These are phyloP conservation scores for Aspergillus thermomutatus DNA, from an alignment of 2,329 filamentous ascomycete genomes.

Conservation along the genomic window DNA sequence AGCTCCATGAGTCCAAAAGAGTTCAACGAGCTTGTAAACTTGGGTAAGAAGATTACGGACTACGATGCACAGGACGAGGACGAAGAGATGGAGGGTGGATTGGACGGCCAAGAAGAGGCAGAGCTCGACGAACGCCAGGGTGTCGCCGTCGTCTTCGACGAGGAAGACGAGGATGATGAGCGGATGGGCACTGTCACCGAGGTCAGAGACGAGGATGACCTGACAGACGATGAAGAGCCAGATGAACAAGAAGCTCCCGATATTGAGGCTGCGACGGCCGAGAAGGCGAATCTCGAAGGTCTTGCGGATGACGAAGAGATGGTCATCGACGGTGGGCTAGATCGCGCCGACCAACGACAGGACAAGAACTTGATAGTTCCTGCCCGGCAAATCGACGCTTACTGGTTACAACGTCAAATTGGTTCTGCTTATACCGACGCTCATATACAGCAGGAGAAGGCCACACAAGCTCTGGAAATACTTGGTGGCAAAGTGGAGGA, in stretches of 20 bases:
- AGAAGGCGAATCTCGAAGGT: slow-evolving; percentile 43
- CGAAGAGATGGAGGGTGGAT: slow-evolving; percentile 73
- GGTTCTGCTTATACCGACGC: slow-evolving; percentile 85
- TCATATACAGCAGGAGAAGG: slow-evolving; percentile 91
- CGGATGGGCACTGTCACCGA: slow-evolving; percentile 75
- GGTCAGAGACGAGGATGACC: slow-evolving; percentile 74
- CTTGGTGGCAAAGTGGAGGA: slow-evolving; percentile 71
- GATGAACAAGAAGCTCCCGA: slow-evolving; percentile 59
- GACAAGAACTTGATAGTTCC: slow-evolving; percentile 60
- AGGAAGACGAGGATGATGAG: slow-evolving; percentile 82
- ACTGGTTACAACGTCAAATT: slow-evolving; percentile 93
- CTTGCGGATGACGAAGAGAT: slow-evolving; percentile 64
- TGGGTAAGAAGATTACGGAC: slow-evolving; percentile 98
- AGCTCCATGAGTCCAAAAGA: slow-evolving; percentile 77
- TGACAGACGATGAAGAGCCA: slow-evolving; percentile 74
- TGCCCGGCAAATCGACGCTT: slow-evolving; percentile 90
- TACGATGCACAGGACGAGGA: slow-evolving; percentile 97
- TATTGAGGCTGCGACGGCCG: slow-evolving; percentile 42
- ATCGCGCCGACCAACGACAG: slow-evolving; percentile 41
- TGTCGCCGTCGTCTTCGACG: slow-evolving; percentile 95
- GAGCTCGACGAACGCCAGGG: slow-evolving; percentile 93
- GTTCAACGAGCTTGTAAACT: slow-evolving; percentile 93
- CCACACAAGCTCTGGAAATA: slow-evolving; percentile 75
- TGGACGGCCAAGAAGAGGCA: slow-evolving; percentile 61
- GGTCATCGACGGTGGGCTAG: slow-evolving; percentile 69